These are phyloP conservation scores for Exophiala mesophila DNA, from an alignment of 2,329 filamentous ascomycete genomes.

Conservation along the genomic window DNA sequence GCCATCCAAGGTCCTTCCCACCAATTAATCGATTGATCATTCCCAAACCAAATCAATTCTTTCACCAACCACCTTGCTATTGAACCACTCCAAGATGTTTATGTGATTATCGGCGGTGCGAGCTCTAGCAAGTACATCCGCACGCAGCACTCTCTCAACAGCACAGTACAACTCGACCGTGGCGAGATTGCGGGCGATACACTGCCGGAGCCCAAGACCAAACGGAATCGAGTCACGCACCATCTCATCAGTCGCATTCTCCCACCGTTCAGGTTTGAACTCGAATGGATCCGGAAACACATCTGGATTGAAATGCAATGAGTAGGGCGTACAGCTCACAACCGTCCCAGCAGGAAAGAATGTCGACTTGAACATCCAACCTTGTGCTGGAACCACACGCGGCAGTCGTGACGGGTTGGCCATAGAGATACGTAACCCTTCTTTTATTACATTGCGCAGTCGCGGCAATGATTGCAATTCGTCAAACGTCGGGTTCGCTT, in stretches of 20 bases:
- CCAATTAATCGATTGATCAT: too few relatives aligned
- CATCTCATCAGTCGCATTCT: constrained; percentile 37
- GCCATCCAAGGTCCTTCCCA: too few relatives aligned
- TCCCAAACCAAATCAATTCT: constrained; percentile 35
- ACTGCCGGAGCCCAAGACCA: constrained; percentile 45
- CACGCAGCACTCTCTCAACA: constrained; percentile 40
- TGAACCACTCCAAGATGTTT: constrained; percentile 55
- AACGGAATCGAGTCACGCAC: constrained; percentile 45
- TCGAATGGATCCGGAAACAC: constrained; percentile 40
- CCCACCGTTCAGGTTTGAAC: constrained; percentile 49
- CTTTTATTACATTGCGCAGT: constrained; percentile 47
- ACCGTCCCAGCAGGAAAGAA: constrained; percentile 42
- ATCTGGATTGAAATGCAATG: constrained; percentile 43
- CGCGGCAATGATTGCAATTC: constrained; percentile 39
- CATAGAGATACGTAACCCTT: constrained; percentile 48
- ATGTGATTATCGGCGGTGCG: constrained; percentile 38
- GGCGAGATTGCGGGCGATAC: constrained; percentile 49
- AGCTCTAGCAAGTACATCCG: constrained; percentile 43
- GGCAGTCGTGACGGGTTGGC: constrained; percentile 50
- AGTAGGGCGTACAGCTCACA: constrained; percentile 43
- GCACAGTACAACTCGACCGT: constrained; percentile 41
- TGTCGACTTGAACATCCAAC: constrained; percentile 32
- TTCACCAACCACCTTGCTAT: constrained; percentile 48
- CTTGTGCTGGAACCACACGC: constrained; percentile 41
- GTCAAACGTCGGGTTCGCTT: constrained; percentile 20